Evolutionary conservation across 2,329 filamentous ascomycete genomes (phyloP), one percentile per base, ranked within the genome.

Genomic region (Aotearoamyces nothofagi): DNA sequence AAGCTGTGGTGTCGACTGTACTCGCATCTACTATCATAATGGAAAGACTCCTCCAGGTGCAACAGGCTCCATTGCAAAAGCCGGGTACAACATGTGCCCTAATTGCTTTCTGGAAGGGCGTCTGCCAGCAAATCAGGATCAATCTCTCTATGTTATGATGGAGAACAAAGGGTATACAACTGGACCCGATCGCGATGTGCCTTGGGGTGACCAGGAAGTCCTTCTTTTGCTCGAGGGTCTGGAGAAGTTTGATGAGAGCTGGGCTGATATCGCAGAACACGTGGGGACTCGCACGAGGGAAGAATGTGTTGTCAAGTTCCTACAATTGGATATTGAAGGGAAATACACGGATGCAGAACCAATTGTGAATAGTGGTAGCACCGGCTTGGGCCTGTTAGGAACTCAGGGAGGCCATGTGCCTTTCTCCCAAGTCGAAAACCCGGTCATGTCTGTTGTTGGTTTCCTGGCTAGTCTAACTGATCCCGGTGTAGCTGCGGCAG

Each of bases 301-400:
- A 53, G 87, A 98, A 57, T 98, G 90, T 51, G 87, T 96, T 10
- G 66, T 96, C 43, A 90, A 94, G 51, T 98, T 98, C 60, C 55
- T 98, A 39, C 84, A 94, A 49, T 64, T 98, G 19, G 87, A 94
- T 42, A 98, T 98, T 37, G 90, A 96, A 52, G 87, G 94, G 58
- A 92, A 92, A 52, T 98, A 94, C 47, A 62, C 94, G 7, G 86
- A 96, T 44, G 73, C 82, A 5, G 76, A 87, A 44, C 62, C 66
- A 5, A 44, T 53, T 8, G 53, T 67, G 30, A 61, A 58, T 33
- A n/a, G n/a, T n/a, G 60, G 61, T 54, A 58, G 24, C 8, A 67
- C 58, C 1, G 68, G 72, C 5, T 59, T 80, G 31, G 61, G 69
- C 32, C 60, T 78, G 61, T 60, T 90, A 19, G 77, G 78, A 17